Conservation (phyloP, 2,329 filamentous ascomycete species). For the Cladophialophora bantiana region DNA sequence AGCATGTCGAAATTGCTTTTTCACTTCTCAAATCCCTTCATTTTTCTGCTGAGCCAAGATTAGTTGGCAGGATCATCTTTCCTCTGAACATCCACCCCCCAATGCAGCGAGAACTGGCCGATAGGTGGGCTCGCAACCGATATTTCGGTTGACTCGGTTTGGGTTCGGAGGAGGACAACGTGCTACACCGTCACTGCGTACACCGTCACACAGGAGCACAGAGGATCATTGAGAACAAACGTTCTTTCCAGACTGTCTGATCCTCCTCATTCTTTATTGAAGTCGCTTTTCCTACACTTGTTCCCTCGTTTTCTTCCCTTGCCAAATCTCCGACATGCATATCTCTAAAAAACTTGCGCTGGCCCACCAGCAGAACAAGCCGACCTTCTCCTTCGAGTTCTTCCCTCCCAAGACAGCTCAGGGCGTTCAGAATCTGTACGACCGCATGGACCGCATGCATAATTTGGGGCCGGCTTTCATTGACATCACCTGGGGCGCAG, state of each 20-base stretch:
- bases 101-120: slow-evolving; percentile 63
- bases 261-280: neutral
- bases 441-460: slow-evolving; percentile 99
- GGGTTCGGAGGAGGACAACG: slow-evolving; percentile 7
- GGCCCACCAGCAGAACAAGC: slow-evolving; percentile 76
- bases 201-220: slow-evolving; percentile 22
- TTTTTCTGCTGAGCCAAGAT: neutral
- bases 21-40: slow-evolving; percentile 7
- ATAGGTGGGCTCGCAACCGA: slow-evolving; percentile 56
- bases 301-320: slow-evolving; percentile 5
- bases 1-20: neutral
- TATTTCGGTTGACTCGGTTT: slow-evolving; percentile 50
- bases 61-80: neutral
- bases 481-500: slow-evolving; percentile 98
- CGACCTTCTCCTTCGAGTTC: slow-evolving; percentile 98
- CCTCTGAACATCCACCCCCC: slow-evolving; percentile 10
- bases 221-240: slow-evolving; percentile 12
- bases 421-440: slow-evolving; percentile 98
- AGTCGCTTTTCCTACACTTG: slow-evolving; percentile 13
- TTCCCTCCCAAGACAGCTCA: slow-evolving; percentile 90
- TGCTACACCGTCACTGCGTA: neutral
- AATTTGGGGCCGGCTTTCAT: slow-evolving; percentile 92
- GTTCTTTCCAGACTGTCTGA: slow-evolving; percentile 1
- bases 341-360: slow-evolving; percentile 90
- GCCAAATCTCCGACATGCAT: slow-evolving; percentile 72